These are phyloP conservation scores for Beauveria asiatica DNA, from an alignment of 2,329 filamentous ascomycete genomes.

Conservation along the genomic window DNA sequence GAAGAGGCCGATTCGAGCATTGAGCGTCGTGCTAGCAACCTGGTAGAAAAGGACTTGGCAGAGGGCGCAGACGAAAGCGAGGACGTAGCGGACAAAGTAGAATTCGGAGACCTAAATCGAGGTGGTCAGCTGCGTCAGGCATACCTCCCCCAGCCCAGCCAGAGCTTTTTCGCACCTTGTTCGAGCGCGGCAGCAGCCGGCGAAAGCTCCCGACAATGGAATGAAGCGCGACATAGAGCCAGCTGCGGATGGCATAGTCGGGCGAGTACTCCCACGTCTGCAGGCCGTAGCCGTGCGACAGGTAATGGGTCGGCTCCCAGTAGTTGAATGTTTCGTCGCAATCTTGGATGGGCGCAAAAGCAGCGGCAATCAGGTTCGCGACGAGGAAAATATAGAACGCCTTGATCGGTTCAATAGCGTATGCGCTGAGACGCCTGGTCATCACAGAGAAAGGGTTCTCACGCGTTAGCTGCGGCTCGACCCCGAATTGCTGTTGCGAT, in stretches of 20 bases:
- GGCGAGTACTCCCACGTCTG: constrained; percentile 99
- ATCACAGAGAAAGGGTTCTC: not conserved
- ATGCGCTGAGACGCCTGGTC: constrained; percentile 42
- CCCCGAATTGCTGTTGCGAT: not conserved
- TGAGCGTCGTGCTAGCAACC: constrained; percentile 66
- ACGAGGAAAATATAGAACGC: constrained; percentile 74
- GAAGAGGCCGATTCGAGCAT: constrained; percentile 74
- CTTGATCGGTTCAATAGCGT: constrained; percentile 60
- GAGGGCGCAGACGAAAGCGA: constrained; percentile 69
- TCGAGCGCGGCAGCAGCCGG: constrained; percentile 52
- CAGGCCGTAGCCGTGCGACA: constrained; percentile 83
- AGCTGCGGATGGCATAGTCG: constrained; percentile 88
- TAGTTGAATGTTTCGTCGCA: constrained; percentile 99
- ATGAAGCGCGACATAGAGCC: constrained; percentile 81
- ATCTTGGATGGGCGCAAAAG: constrained; percentile 87
- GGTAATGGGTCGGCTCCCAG: constrained; percentile 94
- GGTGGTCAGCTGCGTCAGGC: not conserved
- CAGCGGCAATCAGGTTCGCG: constrained; percentile 66
- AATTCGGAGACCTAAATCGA: constrained; percentile 57
- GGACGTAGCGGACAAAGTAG: constrained; percentile 69
- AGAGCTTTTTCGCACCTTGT: constrained; percentile 36
- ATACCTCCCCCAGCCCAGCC: no score
- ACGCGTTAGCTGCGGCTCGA: constrained; percentile 1
- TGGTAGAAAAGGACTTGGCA: constrained; percentile 78
- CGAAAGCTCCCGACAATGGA: constrained; percentile 61